phyloP scores from a whole-genome alignment of 2,329 filamentous ascomycete genomes.

The Myrmaecium sp. region DNA sequence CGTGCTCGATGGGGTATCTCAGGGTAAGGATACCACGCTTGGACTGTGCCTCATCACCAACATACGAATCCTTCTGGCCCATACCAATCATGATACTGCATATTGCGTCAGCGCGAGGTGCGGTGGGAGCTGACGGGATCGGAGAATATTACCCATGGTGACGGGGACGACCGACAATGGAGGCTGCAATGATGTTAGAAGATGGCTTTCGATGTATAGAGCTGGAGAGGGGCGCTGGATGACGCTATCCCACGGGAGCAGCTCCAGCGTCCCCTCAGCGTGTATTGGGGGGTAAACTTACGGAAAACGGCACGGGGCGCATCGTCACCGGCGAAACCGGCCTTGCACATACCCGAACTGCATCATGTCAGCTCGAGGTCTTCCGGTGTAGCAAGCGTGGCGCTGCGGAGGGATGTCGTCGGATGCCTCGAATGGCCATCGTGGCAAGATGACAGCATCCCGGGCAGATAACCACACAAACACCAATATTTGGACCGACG shows the following conservation, averaged over 20 bases:
- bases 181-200: conserved; percentile 44
- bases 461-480: conserved; percentile 19
- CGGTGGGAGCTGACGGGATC: conserved; percentile 6
- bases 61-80: conserved; percentile 99
- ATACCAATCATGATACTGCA: conserved; percentile 99
- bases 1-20: conserved; percentile 99
- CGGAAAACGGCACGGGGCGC: conserved; percentile 99
- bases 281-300: conserved; percentile 45
- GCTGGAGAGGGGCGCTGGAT: conserved; percentile 5
- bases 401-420: conserved; percentile 3
- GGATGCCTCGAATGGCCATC: background rate
- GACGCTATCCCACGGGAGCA: conserved; percentile 1
- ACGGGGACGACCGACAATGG: conserved; percentile 98
- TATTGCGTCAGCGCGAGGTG: conserved; percentile 22
- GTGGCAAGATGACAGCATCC: conserved; percentile 8
- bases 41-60: conserved; percentile 99
- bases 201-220: conserved; percentile 7
- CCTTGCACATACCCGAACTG: conserved; percentile 99
- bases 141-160: conserved; percentile 81
- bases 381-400: conserved; percentile 1
- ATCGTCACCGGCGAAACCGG: conserved; percentile 99
- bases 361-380: conserved; percentile 18
- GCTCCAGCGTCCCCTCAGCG: conserved; percentile 5
- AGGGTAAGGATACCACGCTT: conserved; percentile 99
- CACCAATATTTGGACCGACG: conserved; percentile 15